Evolutionary conservation across 768 basidiomycete species (phyloP).

Genomic region (Macrocybe gigantea): DNA sequence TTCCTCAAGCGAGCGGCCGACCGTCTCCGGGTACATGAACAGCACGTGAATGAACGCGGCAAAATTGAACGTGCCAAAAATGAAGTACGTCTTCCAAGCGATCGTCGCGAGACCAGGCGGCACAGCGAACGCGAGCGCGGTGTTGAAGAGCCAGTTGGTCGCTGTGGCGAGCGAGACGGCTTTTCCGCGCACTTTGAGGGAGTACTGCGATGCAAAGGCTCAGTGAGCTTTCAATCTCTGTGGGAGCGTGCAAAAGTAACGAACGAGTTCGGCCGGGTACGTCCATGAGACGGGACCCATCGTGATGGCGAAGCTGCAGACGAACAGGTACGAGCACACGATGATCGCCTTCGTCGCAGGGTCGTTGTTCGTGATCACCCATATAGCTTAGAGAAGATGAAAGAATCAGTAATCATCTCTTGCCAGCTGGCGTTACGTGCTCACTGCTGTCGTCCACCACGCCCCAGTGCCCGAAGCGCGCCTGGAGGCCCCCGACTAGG

Average conservation of each 20-base stretch:
- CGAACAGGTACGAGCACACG: constrained; percentile 72
- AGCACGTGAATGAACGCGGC: constrained; percentile 64
- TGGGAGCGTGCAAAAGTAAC: background rate
- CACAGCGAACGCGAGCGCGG: constrained; percentile 69
- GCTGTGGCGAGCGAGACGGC: constrained; percentile 47
- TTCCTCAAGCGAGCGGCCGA: constrained; percentile 69
- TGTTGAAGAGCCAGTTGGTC: constrained; percentile 66
- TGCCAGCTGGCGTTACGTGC: constrained; percentile 4
- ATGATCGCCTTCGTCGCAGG: constrained; percentile 65
- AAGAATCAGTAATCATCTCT: background rate
- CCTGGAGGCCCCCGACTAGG: constrained; percentile 75
- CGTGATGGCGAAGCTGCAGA: constrained; percentile 68
- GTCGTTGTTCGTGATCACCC: constrained; percentile 52
- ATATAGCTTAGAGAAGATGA: constrained; percentile 19
- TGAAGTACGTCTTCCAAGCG: constrained; percentile 73
- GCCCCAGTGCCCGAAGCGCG: constrained; percentile 60
- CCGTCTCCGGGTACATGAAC: constrained; percentile 80
- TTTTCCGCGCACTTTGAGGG: constrained; percentile 59
- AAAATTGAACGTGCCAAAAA: constrained; percentile 75
- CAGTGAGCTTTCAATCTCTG: background rate
- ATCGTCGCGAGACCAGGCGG: constrained; percentile 64
- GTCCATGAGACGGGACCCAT: constrained; percentile 78
- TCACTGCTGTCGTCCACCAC: constrained; percentile 28
- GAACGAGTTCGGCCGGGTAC: constrained; percentile 61
- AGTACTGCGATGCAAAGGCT: constrained; percentile 30